Percentiles rank a stretch among this genome's conserved stretches.
These are phyloP conservation scores for Hypoxylon sp. DNA, from an alignment of 2,329 filamentous ascomycete genomes.

Conservation along the genomic window DNA sequence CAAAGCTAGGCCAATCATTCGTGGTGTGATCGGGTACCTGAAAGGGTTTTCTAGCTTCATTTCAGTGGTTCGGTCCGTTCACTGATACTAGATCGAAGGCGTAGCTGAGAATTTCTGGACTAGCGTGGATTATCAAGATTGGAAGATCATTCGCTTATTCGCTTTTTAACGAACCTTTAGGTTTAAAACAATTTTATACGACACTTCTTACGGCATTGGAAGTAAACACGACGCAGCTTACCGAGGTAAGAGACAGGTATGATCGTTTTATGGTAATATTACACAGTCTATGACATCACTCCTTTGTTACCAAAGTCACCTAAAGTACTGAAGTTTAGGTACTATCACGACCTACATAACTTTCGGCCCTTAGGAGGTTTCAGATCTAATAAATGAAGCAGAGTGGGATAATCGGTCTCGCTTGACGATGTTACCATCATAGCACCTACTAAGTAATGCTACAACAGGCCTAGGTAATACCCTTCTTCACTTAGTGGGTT, in stretches of 20 bases:
- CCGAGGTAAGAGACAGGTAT: not conserved
- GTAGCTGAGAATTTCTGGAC: not conserved
- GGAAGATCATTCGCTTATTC: not conserved
- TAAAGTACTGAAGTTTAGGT: not conserved
- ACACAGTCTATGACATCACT: not conserved
- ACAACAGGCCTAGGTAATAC: not conserved
- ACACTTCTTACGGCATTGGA: not conserved
- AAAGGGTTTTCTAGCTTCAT: constrained; percentile 24
- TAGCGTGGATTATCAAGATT: not conserved
- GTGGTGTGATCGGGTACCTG: constrained; percentile 3
- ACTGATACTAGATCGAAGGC: constrained; percentile 3
- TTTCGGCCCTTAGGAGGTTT: not conserved
- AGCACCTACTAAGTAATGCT: not conserved
- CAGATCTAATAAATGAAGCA: not conserved
- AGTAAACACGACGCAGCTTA: not conserved
- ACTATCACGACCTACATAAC: not conserved
- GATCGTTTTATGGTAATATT: not conserved
- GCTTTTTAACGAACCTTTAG: not conserved
- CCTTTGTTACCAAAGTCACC: not conserved
- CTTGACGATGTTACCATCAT: not conserved
- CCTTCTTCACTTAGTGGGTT: not conserved
- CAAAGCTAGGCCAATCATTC: constrained; percentile 18
- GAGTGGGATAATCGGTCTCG: not conserved
- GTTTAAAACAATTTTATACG: not conserved
- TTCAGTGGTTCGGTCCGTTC: constrained; percentile 19